These are phyloP conservation scores for Debaryomyces psychrophilus DNA, from an alignment of 1,139 yeast species.

Conservation along the genomic window DNA sequence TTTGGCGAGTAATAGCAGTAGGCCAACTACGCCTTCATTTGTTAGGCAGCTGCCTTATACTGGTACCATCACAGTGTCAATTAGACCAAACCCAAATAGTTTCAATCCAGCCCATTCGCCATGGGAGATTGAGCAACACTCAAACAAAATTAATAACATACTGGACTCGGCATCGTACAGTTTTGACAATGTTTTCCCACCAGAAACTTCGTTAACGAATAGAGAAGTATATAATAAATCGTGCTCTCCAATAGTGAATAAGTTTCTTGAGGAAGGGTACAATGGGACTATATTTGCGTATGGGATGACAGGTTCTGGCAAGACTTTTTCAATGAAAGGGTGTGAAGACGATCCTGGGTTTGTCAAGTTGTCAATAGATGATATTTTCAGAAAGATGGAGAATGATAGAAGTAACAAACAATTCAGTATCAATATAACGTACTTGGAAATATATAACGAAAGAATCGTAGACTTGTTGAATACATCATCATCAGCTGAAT, in stretches of 20 bases:
- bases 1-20: conserved; percentile 22
- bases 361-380: conserved; percentile 71
- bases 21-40: conserved; percentile 46
- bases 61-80: conserved; percentile 54
- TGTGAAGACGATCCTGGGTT: conserved; percentile 69
- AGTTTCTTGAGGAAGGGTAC: conserved; percentile 70
- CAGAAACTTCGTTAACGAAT: conserved; percentile 50
- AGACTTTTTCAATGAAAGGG: conserved; percentile 91
- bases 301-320: conserved; percentile 97
- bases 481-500: conserved; percentile 40
- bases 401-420: conserved; percentile 27
- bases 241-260: conserved; percentile 64
- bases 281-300: conserved; percentile 92
- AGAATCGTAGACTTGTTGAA: conserved; percentile 72
- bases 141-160: conserved; percentile 48
- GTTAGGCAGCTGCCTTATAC: conserved; percentile 44
- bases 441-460: conserved; percentile 90
- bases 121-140: conserved; percentile 48
- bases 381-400: conserved; percentile 59
- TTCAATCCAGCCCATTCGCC: conserved; percentile 27
- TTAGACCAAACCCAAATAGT: conserved; percentile 56
- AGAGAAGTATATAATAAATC: conserved; percentile 60
- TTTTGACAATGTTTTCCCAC: conserved; percentile 77
- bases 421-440: conserved; percentile 61
- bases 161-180: conserved; percentile 58